Base-by-base conservation (phyloP, 495 filamentous ascomycete genomes). In the Hypoxylon rickii region DNA sequence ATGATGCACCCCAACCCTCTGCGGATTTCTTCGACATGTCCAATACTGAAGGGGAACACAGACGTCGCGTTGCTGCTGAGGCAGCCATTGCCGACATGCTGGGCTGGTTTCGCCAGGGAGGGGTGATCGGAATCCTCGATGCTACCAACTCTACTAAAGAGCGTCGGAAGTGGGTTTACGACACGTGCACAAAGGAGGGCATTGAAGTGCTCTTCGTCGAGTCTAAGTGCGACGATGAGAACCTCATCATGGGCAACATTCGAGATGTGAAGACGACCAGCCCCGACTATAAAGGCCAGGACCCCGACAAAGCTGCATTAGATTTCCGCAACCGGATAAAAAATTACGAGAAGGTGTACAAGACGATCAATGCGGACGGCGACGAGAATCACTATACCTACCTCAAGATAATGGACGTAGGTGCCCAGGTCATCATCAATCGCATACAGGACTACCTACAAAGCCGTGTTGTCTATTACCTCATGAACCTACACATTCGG, bases 401-500 rank as follows among this genome's bases (percentile, higher is more conserved):
- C 65, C 86, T 97, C 60, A 96, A 98, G 74, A 85, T 98, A 59
- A 96, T 98, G 79, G 87, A 98, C 69, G 93, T 98, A 3, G 92
- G 92, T 7, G 87, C 86, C 33, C 90, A 94, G 58, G 92, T 97
- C 55, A 89, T 97, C 63, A 96, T 98, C 79, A 98, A 98, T 70
- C 87, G 89, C 67, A 96, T 98, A 63, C 87, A 90, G 65, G 93
- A 97, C 68, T 98, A 98, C 68, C 78, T 98, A 29, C 94, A 97
- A 68, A 95, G 89, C 67, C 86, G 94, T 20, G 83, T 98, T 19
- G 93, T 97, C 24, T 98, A 98, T 72, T 98, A 96, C 67, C 84
- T 97, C 34, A 97, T 97, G 86, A 98, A 97, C 67, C 77, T 98
- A 18, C 94, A 98, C 75, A 97, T 98, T 63, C 92, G 90, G 62